Evolutionary conservation across 805 yeast genomes (phyloP), one percentile per base, ranked within the genome.

Genomic region (Cyberlindnera xylosilytica): DNA sequence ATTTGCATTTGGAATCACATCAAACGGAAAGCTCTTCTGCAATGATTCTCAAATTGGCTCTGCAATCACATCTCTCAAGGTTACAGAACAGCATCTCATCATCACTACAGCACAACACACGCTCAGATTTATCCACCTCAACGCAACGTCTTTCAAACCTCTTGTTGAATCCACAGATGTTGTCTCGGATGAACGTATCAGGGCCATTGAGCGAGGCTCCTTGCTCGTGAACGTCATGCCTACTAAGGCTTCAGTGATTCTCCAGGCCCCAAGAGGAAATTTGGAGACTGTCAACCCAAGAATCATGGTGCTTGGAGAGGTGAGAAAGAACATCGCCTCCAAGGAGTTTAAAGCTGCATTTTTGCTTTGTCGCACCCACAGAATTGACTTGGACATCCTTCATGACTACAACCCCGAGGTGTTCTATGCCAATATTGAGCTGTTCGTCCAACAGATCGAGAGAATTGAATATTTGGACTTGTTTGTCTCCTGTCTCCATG

Each of bases 251-350:
- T 75, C 90, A 1, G 89, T 95, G 16, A 80, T 87, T 4, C 69
- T 93, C 40, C 97, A 93, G 62, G 97, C 97, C 4, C 95, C 95
- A 45, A 77, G 99, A 61, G 99, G 99, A 47, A 93, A 93, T 57
- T 68, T 93, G 52, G 99, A 93, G 63, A 89, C 98, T 0, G 85
- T 93, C 16, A 82, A 79, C 56, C 99, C 99, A 12, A 75, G 99
- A 61, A 85, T 93, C 35, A 81, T 93, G 84, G 95, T 91, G 3
- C 67, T 93, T 30, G 75, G 86, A 11, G 93, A 83, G 18, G 95
- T 93, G 20, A 76, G 99, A 51, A 70, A 74, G 26, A 73, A 74
- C 51, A 87, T 93, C 47, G 69, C 73, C 26, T 65, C 69, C 1
- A 69, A 64, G 44, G 67, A 78, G 27, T 93, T 83, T 56, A 68